Base-by-base conservation (phyloP, 306 rosid species). In the Malus sylvestris region DNA sequence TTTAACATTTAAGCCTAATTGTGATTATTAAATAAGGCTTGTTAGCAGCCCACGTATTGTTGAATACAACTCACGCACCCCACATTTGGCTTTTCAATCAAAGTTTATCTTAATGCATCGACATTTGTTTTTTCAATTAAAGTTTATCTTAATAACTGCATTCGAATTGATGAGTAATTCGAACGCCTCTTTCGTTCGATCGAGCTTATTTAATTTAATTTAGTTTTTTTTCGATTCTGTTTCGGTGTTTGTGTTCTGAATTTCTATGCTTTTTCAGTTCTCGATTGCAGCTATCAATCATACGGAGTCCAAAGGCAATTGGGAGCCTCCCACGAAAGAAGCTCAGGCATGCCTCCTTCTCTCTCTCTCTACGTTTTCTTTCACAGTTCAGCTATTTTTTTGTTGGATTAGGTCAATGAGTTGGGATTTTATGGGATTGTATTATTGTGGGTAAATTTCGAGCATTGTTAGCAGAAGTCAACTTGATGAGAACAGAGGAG, bases 311-410 rank as follows among this genome's bases (percentile, higher is more conserved):
- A 88, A 76, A 89, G 86, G 76, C 70, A 86, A 84, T 51, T 92
- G 98, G 98, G 93, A 95, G 73, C 98, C 97, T 35, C 98, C 98
- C 4, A 92, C 98, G 44, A 92, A 92, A 88, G 98, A 95, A 85
- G 97, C 97, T 38, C 98, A 88, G 97, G 98, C 76, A 84, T 76
- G 82, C 63, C 71, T 2, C 60, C 74, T n/a, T n/a, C 25, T 68
- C 66, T 79, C 75, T 30, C 78, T 79, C 67, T 70, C 2, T 23
- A 10, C n/a, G 38, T 33, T 33, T 33, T 33, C 35, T 33, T 33
- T 33, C 35, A 33, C 35, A 33, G 35, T 33, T 30, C 32, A 30
- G 32, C 35, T 32, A 32, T 19, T 68, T 10, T 68, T 3, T 53
- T 22, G 38, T 71, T 52, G 40, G 15, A 29, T 70, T 13, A 30